phyloP scores from a whole-genome alignment of 495 filamentous ascomycete genomes.

The Chaetomidium leptoderma region DNA sequence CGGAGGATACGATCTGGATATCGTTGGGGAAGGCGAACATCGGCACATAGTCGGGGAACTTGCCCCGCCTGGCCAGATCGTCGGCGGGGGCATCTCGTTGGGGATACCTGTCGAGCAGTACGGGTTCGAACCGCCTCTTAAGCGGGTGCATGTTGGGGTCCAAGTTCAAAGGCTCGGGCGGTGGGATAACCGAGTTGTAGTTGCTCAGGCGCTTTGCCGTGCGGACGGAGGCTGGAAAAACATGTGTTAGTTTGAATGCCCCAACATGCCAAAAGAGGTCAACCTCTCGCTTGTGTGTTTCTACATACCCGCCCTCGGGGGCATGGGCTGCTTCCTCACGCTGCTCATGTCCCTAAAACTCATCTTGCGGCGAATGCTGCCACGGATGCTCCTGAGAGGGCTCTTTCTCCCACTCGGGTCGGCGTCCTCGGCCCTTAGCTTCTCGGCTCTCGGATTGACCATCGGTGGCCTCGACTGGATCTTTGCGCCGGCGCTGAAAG shows the following conservation, averaged over 20 bases:
- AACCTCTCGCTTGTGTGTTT: background rate
- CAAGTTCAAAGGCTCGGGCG: slow-evolving; percentile 80
- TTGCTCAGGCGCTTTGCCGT: slow-evolving; percentile 88
- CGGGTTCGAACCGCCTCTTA: slow-evolving; percentile 89
- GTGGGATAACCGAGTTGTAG: slow-evolving; percentile 96
- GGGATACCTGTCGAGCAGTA: slow-evolving; percentile 89
- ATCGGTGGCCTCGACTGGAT: slow-evolving; percentile 63
- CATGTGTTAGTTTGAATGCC: slow-evolving; percentile 21
- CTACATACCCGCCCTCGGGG: slow-evolving; percentile 66
- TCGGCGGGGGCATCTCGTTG: slow-evolving; percentile 72
- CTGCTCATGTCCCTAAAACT: slow-evolving; percentile 93
- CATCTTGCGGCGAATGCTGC: slow-evolving; percentile 80
- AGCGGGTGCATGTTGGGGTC: slow-evolving; percentile 94
- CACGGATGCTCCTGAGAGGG: slow-evolving; percentile 53
- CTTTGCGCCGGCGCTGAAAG: slow-evolving; percentile 80
- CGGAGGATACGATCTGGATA: slow-evolving; percentile 90
- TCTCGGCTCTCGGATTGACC: slow-evolving; percentile 72
- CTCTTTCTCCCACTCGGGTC: slow-evolving; percentile 44
- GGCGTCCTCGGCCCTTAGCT: slow-evolving; percentile 72
- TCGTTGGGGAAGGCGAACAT: slow-evolving; percentile 99
- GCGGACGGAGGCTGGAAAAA: slow-evolving; percentile 70
- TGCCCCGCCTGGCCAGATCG: slow-evolving; percentile 72
- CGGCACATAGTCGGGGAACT: slow-evolving; percentile 94
- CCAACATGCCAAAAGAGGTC: slow-evolving; percentile 6
- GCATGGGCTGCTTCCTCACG: slow-evolving; percentile 79